phyloP scores from a whole-genome alignment of 805 yeast species.

The Lipomyces chichibuensis region DNA sequence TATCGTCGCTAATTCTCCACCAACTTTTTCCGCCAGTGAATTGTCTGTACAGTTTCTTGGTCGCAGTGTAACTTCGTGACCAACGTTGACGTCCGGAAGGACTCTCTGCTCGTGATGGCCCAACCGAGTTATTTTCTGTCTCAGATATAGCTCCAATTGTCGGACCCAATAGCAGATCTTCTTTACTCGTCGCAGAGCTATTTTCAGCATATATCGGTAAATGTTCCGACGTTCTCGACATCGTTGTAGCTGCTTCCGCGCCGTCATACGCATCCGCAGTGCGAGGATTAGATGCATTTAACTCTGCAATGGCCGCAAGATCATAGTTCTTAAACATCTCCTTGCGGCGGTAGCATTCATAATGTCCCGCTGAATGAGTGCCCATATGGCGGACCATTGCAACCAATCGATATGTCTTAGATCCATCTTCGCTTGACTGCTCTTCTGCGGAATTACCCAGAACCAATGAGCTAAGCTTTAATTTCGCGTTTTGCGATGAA shows the following conservation, averaged over 20 bases:
- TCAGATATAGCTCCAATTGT: background rate
- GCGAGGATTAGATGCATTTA: background rate
- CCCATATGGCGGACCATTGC: slow-evolving; percentile 87
- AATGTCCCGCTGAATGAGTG: slow-evolving; percentile 47
- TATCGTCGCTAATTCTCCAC: slow-evolving; percentile 86
- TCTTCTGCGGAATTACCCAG: background rate
- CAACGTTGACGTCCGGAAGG: background rate
- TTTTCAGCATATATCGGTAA: background rate
- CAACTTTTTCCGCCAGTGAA: slow-evolving; percentile 40
- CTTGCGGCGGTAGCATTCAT: slow-evolving; percentile 57
- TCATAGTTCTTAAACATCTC: slow-evolving; percentile 32
- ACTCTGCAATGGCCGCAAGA: background rate
- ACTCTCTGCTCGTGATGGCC: background rate
- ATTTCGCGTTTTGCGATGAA: background rate
- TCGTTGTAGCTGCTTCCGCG: background rate
- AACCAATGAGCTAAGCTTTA: background rate
- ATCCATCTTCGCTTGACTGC: background rate
- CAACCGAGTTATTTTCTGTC: background rate
- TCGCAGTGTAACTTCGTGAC: slow-evolving; percentile 1
- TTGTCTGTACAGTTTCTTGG: slow-evolving; percentile 12
- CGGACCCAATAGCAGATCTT: background rate
- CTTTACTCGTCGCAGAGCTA: background rate
- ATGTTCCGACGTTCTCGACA: background rate
- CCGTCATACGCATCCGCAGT: background rate
- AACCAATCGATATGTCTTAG: slow-evolving; percentile 55